Base-by-base conservation (phyloP, 2,329 filamentous ascomycete genomes). In the Ophiostoma tasmaniense region DNA sequence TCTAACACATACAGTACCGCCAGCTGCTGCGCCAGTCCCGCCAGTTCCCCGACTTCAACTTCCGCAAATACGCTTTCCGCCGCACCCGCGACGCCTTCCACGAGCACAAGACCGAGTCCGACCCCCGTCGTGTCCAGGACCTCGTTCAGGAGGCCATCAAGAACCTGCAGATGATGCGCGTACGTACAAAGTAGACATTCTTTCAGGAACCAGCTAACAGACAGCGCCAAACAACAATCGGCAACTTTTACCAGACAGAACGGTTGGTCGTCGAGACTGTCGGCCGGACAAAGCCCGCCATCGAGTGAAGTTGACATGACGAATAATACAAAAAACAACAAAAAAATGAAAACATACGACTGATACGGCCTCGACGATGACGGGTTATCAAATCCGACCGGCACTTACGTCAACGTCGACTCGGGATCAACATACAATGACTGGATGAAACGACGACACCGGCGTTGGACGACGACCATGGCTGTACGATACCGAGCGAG, bases 11-110 rank as follows among this genome's bases (percentile, higher is more conserved):
- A 17, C 62, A 97, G 93, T 98, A 97, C 81, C 93, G 95, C 73
- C 94, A 94, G 76, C 83, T 99, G 75, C 84, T 98, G 75, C 90
- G 93, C 74, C 90, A 95, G 79, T 89, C 92, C 72, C 84, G 85
- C 71, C 91, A 97, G 76, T 98, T 99, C 79, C 87, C 92, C 72
- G 88, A 90, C 74, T 99, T 98, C 84, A 99, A 98, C 81, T 99
- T 97, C 85, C 88, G 95, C 81, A 94, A 97, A 79, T 99, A 99
- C 80, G 93, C 95, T 68, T 90, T 89, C 80, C 89, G 95, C 77
- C 87, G 94, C 79, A 97, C 95, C 77, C 87, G 86, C 78, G 95
- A 98, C 82, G 89, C 92, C 4, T 99, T 98, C 80, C 87, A 90
- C 75, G 92, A 96, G 78, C 85, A 96, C 79, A 85, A 87, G 79